phyloP scores from a whole-genome alignment of 495 filamentous ascomycete genomes.

The Penicillium malachiteum region DNA sequence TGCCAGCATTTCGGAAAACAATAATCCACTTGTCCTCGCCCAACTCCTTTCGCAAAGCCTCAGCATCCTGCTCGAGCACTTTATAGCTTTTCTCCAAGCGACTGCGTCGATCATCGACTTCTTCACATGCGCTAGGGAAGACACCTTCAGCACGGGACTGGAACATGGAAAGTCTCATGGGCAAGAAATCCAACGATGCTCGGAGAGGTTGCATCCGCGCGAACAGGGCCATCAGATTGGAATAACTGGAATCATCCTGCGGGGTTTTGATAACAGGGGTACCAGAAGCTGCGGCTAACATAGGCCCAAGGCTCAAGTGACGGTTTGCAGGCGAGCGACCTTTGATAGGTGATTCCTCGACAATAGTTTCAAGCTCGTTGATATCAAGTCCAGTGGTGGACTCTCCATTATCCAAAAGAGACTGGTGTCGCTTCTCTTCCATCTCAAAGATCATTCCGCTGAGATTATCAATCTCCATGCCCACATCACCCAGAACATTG shows the following conservation, averaged over 20 bases:
- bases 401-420: conserved; percentile 53
- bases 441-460: conserved; percentile 87
- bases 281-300: conserved; percentile 55
- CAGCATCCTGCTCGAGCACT: conserved; percentile 81
- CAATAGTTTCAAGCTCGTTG: conserved; percentile 87
- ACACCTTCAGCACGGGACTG: conserved; percentile 67
- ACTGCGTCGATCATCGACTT: conserved; percentile 69
- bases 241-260: conserved; percentile 75
- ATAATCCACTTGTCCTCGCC: conserved; percentile 94
- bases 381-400: conserved; percentile 70
- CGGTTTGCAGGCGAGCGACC: conserved; percentile 50
- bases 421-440: conserved; percentile 87
- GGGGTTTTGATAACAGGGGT: conserved; percentile 57
- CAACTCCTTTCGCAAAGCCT: conserved; percentile 80
- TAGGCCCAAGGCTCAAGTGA: conserved; percentile 63
- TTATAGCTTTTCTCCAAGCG: conserved; percentile 76
- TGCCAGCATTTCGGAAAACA: conserved; percentile 89
- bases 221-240: conserved; percentile 78
- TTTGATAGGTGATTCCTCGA: conserved; percentile 76
- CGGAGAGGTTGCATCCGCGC: conserved; percentile 91
- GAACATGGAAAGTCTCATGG: conserved; percentile 91
- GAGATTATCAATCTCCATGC: conserved; percentile 82
- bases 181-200: conserved; percentile 91
- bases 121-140: conserved; percentile 87
- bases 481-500: conserved; percentile 88